phyloP scores from a whole-genome alignment of 1,139 yeast species.

The Sugiyamaella japonica region DNA sequence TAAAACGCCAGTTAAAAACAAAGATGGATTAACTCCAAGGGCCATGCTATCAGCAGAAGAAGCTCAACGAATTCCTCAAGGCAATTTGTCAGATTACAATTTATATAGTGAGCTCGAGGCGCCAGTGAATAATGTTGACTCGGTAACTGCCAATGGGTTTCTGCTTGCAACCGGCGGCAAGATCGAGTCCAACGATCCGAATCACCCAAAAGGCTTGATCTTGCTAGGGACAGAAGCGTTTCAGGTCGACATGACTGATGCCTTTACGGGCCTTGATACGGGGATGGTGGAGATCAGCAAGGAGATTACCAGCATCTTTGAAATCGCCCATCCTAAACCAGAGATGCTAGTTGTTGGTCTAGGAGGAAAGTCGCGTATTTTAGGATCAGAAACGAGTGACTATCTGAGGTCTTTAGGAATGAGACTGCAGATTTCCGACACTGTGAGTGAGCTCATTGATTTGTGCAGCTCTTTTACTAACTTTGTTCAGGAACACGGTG shows the following conservation, averaged over 20 bases:
- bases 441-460: constrained; percentile 34
- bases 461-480: constrained; percentile 3
- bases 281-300: constrained; percentile 43
- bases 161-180: constrained; percentile 48
- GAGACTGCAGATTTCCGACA: constrained; percentile 66
- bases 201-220: constrained; percentile 54
- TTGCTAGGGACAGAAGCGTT: constrained; percentile 63
- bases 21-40: constrained; percentile 8
- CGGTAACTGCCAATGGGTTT: constrained; percentile 49
- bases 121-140: constrained; percentile 46
- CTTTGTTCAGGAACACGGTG: constrained; percentile 53
- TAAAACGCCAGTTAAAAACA: not conserved
- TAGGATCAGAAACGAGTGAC: constrained; percentile 55
- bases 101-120: constrained; percentile 39
- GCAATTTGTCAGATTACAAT: constrained; percentile 35
- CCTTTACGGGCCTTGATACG: constrained; percentile 36
- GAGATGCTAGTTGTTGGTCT: constrained; percentile 72
- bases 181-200: constrained; percentile 48
- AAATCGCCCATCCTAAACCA: constrained; percentile 70
- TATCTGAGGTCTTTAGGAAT: constrained; percentile 60
- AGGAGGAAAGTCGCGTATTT: constrained; percentile 61
- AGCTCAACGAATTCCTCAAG: constrained; percentile 27
- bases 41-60: constrained; percentile 18
- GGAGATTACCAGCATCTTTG: constrained; percentile 51
- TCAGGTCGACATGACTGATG: constrained; percentile 52